Evolutionary conservation across 1,284 basidiomycete species (phyloP).

Genomic region (Papiliotrema flavescens): DNA sequence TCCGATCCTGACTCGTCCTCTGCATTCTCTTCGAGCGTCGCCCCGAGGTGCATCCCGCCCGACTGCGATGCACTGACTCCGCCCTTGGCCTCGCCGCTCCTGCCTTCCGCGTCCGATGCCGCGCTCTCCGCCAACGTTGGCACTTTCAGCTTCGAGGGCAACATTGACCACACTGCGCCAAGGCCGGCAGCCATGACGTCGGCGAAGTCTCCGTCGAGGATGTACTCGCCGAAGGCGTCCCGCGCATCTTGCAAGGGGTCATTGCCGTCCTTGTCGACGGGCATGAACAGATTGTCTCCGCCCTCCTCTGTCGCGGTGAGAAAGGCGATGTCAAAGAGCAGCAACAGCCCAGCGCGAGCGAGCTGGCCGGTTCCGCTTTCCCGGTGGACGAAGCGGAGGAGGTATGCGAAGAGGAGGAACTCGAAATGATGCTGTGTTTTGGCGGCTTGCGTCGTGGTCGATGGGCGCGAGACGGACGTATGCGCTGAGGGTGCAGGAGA

Average conservation of each 20-base stretch:
- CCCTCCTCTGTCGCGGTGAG: constrained; percentile 45
- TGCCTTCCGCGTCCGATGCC: constrained; percentile 41
- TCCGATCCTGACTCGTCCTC: constrained; percentile 51
- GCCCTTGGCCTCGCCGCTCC: constrained; percentile 44
- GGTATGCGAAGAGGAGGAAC: constrained; percentile 90
- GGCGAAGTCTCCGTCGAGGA: constrained; percentile 92
- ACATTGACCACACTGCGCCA: constrained; percentile 85
- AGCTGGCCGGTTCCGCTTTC: constrained; percentile 93
- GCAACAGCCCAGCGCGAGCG: constrained; percentile 83
- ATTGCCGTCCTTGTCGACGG: constrained; percentile 24
- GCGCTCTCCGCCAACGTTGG: constrained; percentile 56
- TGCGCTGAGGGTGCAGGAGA: constrained; percentile 51
- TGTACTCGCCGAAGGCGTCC: constrained; percentile 83
- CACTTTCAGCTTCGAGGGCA: constrained; percentile 72
- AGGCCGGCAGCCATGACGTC: constrained; percentile 92
- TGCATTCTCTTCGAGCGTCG: constrained; percentile 38
- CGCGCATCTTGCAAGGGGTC: constrained; percentile 78
- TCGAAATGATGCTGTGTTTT: constrained; percentile 62
- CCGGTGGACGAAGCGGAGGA: constrained; percentile 90
- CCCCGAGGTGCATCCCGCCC: constrained; percentile 51
- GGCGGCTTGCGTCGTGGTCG: constrained; percentile 19
- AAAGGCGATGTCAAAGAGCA: constrained; percentile 93
- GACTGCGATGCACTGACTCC: constrained; percentile 68
- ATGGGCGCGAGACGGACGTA: constrained; percentile 12
- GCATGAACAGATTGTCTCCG: constrained; percentile 22